Evolutionary conservation across 2,329 filamentous ascomycete species (phyloP), one percentile per base, ranked within the genome.

Genomic region (Blastomyces percursus): DNA sequence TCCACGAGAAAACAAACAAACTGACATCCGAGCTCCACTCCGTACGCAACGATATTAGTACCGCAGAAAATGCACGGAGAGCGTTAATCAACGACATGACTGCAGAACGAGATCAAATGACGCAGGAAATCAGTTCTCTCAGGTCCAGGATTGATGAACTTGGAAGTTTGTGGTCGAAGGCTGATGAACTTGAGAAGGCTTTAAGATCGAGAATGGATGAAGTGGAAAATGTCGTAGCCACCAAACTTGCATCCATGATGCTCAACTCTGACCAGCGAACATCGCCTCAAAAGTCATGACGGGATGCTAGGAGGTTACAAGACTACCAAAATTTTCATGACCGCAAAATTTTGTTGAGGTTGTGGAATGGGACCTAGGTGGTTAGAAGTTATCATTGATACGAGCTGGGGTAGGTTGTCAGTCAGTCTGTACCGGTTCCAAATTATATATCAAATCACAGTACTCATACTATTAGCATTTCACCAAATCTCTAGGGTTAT

Each of bases 1-100:
- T 73, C 16, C 67, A 63, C 48, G 59, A 56, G 16, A 60, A 64
- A n/a, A 38, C 68, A 3, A 61, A 68, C 3, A 55, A 63, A 46
- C 59, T 65, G 2, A 21, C 14, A 30, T 24, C 54, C 11, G 38
- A 12, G 2, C 32, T 57, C 9, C 27, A 42, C 32, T 57, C 32
- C 2, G 12, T 57, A 42, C 35, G 11, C 9, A 4, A 12, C 19
- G 54, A 57, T n/a, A 42, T 42, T 9, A n/a, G 54, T 24, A 27
- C 35, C 21, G 35, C 35, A 2, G n/a, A 57, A 42, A 42, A 42
- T 40, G n/a, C 54, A 7, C 54, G 54, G 42, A 42, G 12, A 9
- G 54, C 32, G 27, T 38, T 55, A 38, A 21, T 55, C 19, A 38
- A n/a, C 30, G 30, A 55, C 32, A 55, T 55, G 30, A 55, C 30